Evolutionary conservation across 2,329 filamentous ascomycete species (phyloP).

Genomic region (Capronia americana): DNA sequence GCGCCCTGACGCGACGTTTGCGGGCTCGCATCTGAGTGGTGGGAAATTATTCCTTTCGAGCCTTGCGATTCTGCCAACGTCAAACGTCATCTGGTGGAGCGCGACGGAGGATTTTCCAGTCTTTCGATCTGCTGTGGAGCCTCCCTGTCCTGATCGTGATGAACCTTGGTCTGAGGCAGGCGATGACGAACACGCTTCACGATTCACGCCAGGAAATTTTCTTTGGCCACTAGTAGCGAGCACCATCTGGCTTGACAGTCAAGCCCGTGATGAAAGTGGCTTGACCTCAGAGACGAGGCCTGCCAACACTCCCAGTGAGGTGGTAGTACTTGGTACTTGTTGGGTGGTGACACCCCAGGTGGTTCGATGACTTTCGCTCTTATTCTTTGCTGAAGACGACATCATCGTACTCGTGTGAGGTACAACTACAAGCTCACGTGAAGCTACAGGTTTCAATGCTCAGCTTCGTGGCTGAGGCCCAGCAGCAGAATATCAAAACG

Average conservation of each 20-base stretch:
- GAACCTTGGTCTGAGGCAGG: not conserved
- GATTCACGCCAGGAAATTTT: not conserved
- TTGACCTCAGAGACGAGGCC: not conserved
- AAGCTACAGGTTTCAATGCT: not conserved
- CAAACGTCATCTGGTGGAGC: slow-evolving; percentile 19
- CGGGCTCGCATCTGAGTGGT: slow-evolving; percentile 9
- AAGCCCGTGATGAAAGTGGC: slow-evolving; percentile 9
- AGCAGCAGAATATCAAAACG: not conserved
- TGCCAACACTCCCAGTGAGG: not conserved
- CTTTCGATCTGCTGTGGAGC: not conserved
- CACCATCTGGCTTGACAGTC: not conserved
- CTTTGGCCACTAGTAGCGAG: not conserved
- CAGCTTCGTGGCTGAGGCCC: not conserved
- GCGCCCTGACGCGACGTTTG: not conserved
- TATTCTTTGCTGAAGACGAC: not conserved
- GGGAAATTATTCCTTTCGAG: not conserved
- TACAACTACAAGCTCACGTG: too few species aligned
- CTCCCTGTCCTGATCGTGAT: slow-evolving; percentile 15
- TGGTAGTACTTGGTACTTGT: not conserved
- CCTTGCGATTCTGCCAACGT: slow-evolving; percentile 9
- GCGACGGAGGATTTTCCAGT: not conserved
- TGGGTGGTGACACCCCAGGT: not conserved
- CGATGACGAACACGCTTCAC: slow-evolving; percentile 10
- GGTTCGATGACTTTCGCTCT: not conserved
- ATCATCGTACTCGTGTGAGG: not conserved